Percentiles rank a stretch among this genome's conserved stretches.
Conservation (phyloP, 2,329 filamentous ascomycete genomes). For the Talaromyces sp. region DNA sequence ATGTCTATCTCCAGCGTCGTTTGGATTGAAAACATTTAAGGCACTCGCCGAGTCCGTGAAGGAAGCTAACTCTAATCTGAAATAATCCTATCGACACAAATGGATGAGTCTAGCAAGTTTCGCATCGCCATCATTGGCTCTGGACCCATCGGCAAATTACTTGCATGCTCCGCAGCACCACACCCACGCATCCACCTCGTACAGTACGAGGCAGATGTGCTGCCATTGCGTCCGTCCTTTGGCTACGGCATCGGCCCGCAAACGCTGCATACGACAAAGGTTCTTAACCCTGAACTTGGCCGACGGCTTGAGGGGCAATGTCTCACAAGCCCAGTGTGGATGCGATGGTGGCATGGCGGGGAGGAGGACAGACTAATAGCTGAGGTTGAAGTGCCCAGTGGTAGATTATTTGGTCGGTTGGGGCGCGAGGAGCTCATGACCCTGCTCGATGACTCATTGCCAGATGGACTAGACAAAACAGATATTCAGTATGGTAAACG, state of each 20-base stretch:
- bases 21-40: too few relatives aligned
- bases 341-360: slow-evolving; percentile 11
- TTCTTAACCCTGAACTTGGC: slow-evolving; percentile 3
- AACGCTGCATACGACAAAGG: not conserved
- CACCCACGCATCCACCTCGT: slow-evolving; percentile 7
- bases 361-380: not conserved
- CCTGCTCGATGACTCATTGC: slow-evolving; percentile 4
- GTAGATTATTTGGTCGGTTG: not conserved
- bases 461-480: not conserved
- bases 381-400: not conserved
- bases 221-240: slow-evolving; percentile 7
- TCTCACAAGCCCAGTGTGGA: not conserved
- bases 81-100: too few relatives aligned
- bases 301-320: not conserved
- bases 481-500: slow-evolving; percentile 8
- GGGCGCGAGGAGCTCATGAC: slow-evolving; percentile 8
- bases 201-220: slow-evolving; percentile 4
- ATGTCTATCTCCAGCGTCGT: too few relatives aligned
- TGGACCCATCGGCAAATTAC: slow-evolving; percentile 4
- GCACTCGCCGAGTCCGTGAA: too few relatives aligned
- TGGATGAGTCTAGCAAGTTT: not conserved
- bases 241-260: slow-evolving; percentile 7
- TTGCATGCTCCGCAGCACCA: slow-evolving; percentile 1
- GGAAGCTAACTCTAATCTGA: too few relatives aligned
- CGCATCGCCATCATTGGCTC: slow-evolving; percentile 6